Evolutionary conservation across 805 yeast species (phyloP).

Genomic region (Soucietia sequanensis): DNA sequence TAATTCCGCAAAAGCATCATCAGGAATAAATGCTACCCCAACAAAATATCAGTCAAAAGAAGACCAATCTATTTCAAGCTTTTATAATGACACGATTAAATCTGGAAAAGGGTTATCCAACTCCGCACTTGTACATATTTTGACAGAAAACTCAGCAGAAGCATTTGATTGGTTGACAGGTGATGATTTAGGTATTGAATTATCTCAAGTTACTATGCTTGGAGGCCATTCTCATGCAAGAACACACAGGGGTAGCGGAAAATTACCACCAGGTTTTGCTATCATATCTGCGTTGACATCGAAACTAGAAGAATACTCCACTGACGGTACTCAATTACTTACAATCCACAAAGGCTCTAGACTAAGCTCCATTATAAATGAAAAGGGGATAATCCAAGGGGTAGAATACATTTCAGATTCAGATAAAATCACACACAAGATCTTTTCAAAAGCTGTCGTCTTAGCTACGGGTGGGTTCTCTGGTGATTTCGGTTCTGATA

Average conservation of each 20-base stretch:
- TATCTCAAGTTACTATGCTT: constrained; percentile 29
- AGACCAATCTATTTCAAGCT: constrained; percentile 25
- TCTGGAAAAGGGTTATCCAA: constrained; percentile 33
- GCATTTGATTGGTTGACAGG: constrained; percentile 35
- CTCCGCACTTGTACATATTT: constrained; percentile 20
- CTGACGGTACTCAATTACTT: constrained; percentile 21
- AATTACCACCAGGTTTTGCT: constrained; percentile 60
- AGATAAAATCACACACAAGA: constrained; percentile 9
- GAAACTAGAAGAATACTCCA: constrained; percentile 29
- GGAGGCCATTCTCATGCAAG: constrained; percentile 43
- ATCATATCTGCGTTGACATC: constrained; percentile 47
- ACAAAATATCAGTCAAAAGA: constrained; percentile 23
- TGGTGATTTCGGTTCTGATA: constrained; percentile 32
- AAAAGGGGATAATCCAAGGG: constrained; percentile 36
- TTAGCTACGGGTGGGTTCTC: constrained; percentile 64
- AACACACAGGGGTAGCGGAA: constrained; percentile 40
- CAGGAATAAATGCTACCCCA: constrained; percentile 53
- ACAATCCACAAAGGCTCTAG: constrained; percentile 13
- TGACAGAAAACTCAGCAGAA: constrained; percentile 23
- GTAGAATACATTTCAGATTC: constrained; percentile 35
- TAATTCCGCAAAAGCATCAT: constrained; percentile 59
- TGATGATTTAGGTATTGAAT: constrained; percentile 23
- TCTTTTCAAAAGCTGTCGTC: constrained; percentile 31
- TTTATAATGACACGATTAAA: constrained; percentile 27
- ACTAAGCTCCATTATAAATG: constrained; percentile 18